Conservation (phyloP, 2,329 filamentous ascomycete species). For the Fusarium sp. region DNA sequence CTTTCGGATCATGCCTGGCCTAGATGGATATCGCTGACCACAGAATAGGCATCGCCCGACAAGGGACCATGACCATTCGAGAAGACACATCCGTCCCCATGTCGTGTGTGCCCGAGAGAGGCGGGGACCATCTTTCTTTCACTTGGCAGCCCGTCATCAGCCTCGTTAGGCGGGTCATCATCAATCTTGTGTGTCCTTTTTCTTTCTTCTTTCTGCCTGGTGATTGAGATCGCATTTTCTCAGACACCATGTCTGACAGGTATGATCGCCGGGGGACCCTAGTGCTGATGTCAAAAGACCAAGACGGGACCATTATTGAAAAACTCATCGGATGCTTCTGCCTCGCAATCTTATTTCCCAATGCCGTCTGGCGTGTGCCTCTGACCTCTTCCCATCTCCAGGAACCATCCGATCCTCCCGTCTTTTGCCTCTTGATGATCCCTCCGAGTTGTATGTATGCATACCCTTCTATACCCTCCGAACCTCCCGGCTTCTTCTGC, state of each 20-base stretch:
- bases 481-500: constrained; percentile 18
- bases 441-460: background rate
- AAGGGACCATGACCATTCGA: background rate
- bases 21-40: background rate
- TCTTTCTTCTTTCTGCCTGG: background rate
- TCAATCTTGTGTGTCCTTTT: too few relatives aligned
- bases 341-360: constrained; percentile 8
- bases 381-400: constrained; percentile 17
- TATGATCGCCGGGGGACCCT: constrained; percentile 9
- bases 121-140: background rate
- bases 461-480: constrained; percentile 7
- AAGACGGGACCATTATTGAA: background rate
- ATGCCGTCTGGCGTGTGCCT: background rate
- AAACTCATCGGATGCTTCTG: constrained; percentile 2
- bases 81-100: background rate
- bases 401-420: constrained; percentile 38
- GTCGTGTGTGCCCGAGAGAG: background rate
- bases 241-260: constrained; percentile 4
- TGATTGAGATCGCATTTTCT: constrained; percentile 1
- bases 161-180: constrained; percentile 4
- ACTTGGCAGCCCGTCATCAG: background rate
- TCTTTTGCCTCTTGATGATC: constrained; percentile 22
- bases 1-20: background rate
- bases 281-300: constrained; percentile 27
- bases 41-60: constrained; percentile 4